Evolutionary conservation across 2,329 filamentous ascomycete genomes (phyloP).

Genomic region (Harringtonia aguacate): DNA sequence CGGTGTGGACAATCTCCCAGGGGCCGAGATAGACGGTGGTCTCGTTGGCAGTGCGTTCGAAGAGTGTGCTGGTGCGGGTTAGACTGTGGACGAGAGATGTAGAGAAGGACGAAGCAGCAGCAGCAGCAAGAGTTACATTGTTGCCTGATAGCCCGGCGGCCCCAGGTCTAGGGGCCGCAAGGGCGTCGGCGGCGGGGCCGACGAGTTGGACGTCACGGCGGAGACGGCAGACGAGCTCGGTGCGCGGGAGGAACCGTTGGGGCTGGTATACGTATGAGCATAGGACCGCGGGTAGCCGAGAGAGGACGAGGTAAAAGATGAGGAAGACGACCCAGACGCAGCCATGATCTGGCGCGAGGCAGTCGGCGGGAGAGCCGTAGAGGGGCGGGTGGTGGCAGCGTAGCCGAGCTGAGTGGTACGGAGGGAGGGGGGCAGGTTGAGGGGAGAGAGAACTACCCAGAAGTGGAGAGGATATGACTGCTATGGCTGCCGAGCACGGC

Average conservation of each 20-base stretch:
- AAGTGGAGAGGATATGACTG: background rate
- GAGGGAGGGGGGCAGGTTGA: background rate
- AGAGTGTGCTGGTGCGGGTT: conserved; percentile 30
- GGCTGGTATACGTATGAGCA: conserved; percentile 29
- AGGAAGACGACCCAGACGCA: conserved; percentile 29
- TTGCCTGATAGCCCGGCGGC: conserved; percentile 42
- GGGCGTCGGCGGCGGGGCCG: conserved; percentile 26
- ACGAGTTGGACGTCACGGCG: conserved; percentile 26
- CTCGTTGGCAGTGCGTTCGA: conserved; percentile 36
- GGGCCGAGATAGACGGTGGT: conserved; percentile 41
- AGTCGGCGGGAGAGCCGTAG: background rate
- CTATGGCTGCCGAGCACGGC: background rate
- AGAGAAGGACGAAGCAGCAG: background rate
- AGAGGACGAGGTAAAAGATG: conserved; percentile 36
- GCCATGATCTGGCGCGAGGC: conserved; percentile 13
- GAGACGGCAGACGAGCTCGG: conserved; percentile 33
- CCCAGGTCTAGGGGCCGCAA: conserved; percentile 37
- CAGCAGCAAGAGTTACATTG: conserved; percentile 28
- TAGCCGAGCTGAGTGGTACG: background rate
- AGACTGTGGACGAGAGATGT: background rate
- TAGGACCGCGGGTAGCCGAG: conserved; percentile 29
- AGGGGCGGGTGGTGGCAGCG: background rate
- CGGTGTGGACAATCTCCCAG: conserved; percentile 37
- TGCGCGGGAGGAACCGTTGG: conserved; percentile 33
- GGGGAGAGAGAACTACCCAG: background rate